Evolutionary conservation across 164 flowering plant species (phyloP).

Genomic region (Macadamia integrifolia): DNA sequence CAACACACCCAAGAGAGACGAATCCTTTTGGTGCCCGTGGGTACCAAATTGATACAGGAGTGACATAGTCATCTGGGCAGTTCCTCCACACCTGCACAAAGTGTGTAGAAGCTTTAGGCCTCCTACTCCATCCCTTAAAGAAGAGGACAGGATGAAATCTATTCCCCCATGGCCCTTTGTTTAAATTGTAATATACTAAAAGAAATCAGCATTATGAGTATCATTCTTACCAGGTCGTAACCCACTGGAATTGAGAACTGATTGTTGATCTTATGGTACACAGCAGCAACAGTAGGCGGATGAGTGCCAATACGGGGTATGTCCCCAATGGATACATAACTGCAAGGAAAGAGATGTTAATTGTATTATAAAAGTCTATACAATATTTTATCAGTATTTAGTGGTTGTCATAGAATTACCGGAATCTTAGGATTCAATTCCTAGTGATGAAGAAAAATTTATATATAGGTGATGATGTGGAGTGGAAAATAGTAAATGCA

Average conservation of each 20-base stretch:
- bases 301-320: conserved; percentile 76
- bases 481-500: no score
- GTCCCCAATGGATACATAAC: conserved; percentile 87
- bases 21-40: conserved; percentile 93
- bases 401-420: neutral
- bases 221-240: conserved; percentile 75
- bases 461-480: no score
- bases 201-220: neutral
- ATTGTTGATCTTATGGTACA: conserved; percentile 43
- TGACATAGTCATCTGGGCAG: conserved; percentile 72
- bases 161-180: no score
- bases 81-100: conserved; percentile 88
- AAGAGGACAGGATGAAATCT: no score
- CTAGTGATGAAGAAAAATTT: no score
- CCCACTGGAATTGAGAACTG: conserved; percentile 69
- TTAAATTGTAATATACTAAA: no score
- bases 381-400: neutral
- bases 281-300: conserved; percentile 89
- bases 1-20: conserved; percentile 76
- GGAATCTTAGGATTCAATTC: no score
- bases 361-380: neutral
- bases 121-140: neutral
- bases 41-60: conserved; percentile 78
- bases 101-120: neutral
- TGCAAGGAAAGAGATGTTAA: conserved; percentile 23